Evolutionary conservation across 352 stramenopile species (phyloP), one percentile per base, ranked within the genome.

Genomic region (Phytophthora pinifolia): DNA sequence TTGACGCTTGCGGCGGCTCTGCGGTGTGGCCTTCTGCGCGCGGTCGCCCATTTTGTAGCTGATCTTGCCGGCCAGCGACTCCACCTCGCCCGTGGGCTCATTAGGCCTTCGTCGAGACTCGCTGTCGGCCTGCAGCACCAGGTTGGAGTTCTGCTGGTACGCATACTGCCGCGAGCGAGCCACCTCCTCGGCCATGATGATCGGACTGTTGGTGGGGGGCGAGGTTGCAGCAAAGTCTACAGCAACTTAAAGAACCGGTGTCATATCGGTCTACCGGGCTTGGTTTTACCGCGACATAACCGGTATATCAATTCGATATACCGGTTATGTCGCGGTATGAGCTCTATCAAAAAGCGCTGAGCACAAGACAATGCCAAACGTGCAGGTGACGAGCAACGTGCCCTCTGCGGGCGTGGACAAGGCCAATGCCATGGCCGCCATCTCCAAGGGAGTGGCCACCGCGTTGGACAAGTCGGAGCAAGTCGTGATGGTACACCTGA

Each of bases 131-230:
- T 97, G 84, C 42, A 98, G 74, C 63, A 98, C 94, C 39, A 98
- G 72, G 71, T 98, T 98, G 29, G 88, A 97, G 79, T 98, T 98
- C 65, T 91, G 74, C 56, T 72, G 63, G 79, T 97, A 98, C 56
- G 92, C 89, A 81, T 97, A 98, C 65, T 96, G 86, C 47, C 87
- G 75, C 61, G 86, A 92, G 15, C 89, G 88, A 48, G 86, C 88
- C 50, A 88, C 81, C 47, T 97, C 89, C 74, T 97, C 86, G 18
- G 88, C 86, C 89, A 97, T 97, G 20, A 22, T 22, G 20, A 22
- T 22, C 20, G 20, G 20, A 22, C 20, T 22, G 20, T 22, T 22
- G 20, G 20, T 22, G 20, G 20, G 20, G 20, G 20, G 20, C 20
- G 20, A 22, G 20, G 20, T 22, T 22, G 20, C 20, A 22, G 20